A percentile compares a stretch with the other conserved stretches of the same genome.
Conservation (phyloP, 495 filamentous ascomycete genomes). For the Penicillium malachiteum region DNA sequence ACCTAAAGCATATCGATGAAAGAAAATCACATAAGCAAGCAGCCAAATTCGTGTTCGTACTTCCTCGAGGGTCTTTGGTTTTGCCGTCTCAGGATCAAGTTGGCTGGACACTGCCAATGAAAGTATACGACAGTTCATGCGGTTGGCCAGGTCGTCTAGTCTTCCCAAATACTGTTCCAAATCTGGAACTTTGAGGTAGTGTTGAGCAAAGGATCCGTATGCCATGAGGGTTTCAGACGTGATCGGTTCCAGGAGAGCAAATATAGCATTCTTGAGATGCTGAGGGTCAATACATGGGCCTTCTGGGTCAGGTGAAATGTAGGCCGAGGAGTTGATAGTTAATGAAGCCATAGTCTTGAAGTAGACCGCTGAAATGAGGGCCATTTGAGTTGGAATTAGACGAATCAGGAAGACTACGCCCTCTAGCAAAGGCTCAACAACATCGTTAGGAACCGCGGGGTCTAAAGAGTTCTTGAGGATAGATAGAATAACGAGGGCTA, state of each 20-base stretch:
- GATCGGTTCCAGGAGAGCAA: constrained; percentile 50
- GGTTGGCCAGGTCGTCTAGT: constrained; percentile 47
- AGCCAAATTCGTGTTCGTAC: constrained; percentile 63
- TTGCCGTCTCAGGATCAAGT: constrained; percentile 29
- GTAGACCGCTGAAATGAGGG: constrained; percentile 41
- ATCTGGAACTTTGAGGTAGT: constrained; percentile 53
- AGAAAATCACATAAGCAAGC: constrained; percentile 75
- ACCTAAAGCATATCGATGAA: constrained; percentile 57
- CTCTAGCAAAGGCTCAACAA: constrained; percentile 36
- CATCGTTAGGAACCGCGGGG: constrained; percentile 16
- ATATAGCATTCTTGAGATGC: constrained; percentile 34
- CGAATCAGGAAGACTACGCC: constrained; percentile 39
- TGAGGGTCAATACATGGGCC: constrained; percentile 1
- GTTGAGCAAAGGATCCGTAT: constrained; percentile 58
- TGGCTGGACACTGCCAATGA: constrained; percentile 45
- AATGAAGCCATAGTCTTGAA: constrained; percentile 45
- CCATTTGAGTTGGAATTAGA: constrained; percentile 50
- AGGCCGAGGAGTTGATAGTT: constrained; percentile 30
- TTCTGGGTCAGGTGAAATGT: constrained; percentile 3
- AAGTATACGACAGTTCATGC: constrained; percentile 55
- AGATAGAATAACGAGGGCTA: constrained; percentile 46
- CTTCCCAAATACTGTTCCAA: constrained; percentile 40
- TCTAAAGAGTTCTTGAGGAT: constrained; percentile 35
- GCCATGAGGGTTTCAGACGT: constrained; percentile 47
- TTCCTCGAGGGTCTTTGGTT: constrained; percentile 23